A percentile compares a stretch with the other conserved stretches of the same genome.
These are phyloP conservation scores for Thraustochytrium sp. DNA, from an alignment of 352 stramenopile genomes.

Conservation along the genomic window DNA sequence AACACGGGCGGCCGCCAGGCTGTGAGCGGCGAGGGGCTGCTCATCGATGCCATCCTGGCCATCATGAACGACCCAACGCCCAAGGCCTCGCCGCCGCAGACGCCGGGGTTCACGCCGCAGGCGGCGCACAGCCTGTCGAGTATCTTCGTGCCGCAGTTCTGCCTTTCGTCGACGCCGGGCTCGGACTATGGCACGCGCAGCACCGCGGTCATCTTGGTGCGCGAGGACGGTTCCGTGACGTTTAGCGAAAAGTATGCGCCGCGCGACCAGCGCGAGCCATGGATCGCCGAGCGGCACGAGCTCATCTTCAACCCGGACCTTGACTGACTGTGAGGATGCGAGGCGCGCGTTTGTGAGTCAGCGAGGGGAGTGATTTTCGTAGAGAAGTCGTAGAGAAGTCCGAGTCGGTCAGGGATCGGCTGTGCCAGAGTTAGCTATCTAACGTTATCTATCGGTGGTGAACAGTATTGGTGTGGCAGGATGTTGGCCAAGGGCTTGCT, in stretches of 20 bases:
- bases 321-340: background rate
- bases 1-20: background rate
- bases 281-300: background rate
- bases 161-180: background rate
- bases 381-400: background rate
- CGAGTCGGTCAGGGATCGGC: background rate
- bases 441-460: background rate
- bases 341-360: background rate
- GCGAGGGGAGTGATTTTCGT: background rate
- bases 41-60: slow-evolving; percentile 12
- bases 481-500: background rate
- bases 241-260: background rate
- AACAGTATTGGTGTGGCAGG: background rate
- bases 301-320: slow-evolving; percentile 17
- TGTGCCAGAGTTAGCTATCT: background rate
- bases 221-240: background rate
- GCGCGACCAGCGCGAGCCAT: background rate
- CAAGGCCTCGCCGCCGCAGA: background rate
- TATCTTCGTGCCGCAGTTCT: background rate
- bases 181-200: background rate
- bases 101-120: background rate
- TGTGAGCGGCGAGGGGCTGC: background rate
- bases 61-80: background rate
- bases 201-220: background rate
- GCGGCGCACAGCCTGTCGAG: background rate